These are phyloP conservation scores for Adansonia rubrostipa DNA, from an alignment of 441 rosid species.

Conservation along the genomic window DNA sequence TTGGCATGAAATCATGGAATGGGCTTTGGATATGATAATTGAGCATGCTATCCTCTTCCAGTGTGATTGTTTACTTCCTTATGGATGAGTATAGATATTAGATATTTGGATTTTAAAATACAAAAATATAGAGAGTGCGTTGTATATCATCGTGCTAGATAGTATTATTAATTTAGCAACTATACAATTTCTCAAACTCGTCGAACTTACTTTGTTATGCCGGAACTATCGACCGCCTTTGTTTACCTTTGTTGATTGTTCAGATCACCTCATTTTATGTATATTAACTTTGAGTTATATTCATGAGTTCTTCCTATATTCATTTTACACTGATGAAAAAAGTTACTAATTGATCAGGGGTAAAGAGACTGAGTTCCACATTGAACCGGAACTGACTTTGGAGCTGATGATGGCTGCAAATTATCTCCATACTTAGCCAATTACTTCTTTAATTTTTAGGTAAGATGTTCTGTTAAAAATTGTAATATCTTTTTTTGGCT, in stretches of 20 bases:
- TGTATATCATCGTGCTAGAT: background rate
- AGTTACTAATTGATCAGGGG: constrained; percentile 55
- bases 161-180: background rate
- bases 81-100: background rate
- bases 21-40: background rate
- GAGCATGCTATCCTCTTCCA: background rate
- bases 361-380: constrained; percentile 86
- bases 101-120: background rate
- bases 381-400: constrained; percentile 91
- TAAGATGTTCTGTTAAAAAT: constrained; percentile 7
- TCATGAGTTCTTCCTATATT: background rate
- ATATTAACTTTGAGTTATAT: background rate
- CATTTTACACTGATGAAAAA: background rate
- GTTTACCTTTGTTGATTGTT: background rate
- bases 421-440: constrained; percentile 78
- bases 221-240: background rate
- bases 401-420: constrained; percentile 99
- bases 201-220: background rate
- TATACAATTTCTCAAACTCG: background rate
- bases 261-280: background rate
- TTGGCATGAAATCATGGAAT: background rate
- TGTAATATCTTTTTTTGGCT: background rate
- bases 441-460: constrained; percentile 26
- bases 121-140: background rate
- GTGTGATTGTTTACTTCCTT: background rate